Evolutionary conservation across 1,139 yeast genomes (phyloP), one percentile per base, ranked within the genome.

Genomic region (Hansenula lynferdii): DNA sequence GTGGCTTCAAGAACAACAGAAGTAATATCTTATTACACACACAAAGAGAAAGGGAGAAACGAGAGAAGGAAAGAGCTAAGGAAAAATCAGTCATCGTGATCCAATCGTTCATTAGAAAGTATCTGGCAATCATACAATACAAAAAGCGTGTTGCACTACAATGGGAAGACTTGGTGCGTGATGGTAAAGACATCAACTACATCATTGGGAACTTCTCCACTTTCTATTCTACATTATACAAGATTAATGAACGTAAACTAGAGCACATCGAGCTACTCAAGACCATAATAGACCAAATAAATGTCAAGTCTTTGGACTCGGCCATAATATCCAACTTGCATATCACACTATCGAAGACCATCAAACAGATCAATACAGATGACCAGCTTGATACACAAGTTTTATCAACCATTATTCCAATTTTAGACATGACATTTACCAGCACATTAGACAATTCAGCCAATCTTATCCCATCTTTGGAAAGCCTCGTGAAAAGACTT

Each of bases 41-140:
- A 5, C 75, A 77, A 48, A 62, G 64, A 30, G 90, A 85, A 46
- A 69, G 97, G 25, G 72, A 70, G 43, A 72, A 72, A 42, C 69
- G 97, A 42, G 89, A 85, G 44, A 58, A 62, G 34, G 69, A 64
- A 21, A 69, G 86, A 25, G 58, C 61, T 14, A 70, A 69, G 40
- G 75, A 70, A 30, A 64, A 59, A 29, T 73, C 84, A 3, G 79
- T 80, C 0, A 42, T 56, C 2, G 42, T 58, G 7, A 59, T 90
- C 26, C 94, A 85, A 52, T 51, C 61, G 9, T 51, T 64, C 15
- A 61, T 77, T 6, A 57, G 74, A 32, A 54, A 66, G 26, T 64
- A 64, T 42, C 46, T 70, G 6, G 64, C 61, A 10, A 50, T 65
- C 30, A 41, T 41, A n/a, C 27, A 36, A 3, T 42, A 44, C 33